A percentile compares a stretch with the other conserved stretches of the same genome.
Conservation (phyloP, 2,329 filamentous ascomycete genomes). For the Penicillium sp. region DNA sequence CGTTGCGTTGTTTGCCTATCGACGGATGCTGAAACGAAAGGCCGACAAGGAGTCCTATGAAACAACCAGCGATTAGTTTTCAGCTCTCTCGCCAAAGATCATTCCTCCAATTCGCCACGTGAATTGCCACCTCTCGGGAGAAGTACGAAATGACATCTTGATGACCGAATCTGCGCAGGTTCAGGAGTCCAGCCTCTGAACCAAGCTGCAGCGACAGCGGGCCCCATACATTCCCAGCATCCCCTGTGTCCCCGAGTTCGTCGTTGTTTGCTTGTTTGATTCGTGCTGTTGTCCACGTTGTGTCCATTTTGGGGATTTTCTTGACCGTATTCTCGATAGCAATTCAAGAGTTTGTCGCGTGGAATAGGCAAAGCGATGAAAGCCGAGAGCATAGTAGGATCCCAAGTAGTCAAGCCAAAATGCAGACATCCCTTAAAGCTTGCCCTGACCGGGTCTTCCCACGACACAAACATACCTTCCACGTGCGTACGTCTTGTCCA, state of each 20-base stretch:
- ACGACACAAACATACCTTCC: neutral
- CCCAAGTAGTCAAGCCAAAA: neutral
- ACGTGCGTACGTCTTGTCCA: neutral
- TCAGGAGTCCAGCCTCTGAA: neutral
- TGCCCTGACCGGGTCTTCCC: too few species aligned
- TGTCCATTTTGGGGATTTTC: neutral
- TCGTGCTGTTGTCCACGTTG: neutral
- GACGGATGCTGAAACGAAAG: constrained; percentile 42
- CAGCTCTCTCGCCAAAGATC: neutral
- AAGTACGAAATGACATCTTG: neutral
- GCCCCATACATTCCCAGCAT: neutral
- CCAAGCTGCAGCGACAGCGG: neutral
- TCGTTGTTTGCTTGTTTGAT: neutral
- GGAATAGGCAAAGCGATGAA: neutral
- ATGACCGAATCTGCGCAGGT: neutral
- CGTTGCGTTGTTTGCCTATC: constrained; percentile 52
- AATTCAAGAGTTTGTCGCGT: neutral
- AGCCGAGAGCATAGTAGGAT: neutral
- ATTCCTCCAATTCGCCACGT: neutral
- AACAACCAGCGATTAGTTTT: constrained; percentile 4
- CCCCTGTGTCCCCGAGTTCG: neutral
- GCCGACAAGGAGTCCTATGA: constrained; percentile 29
- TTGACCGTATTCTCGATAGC: neutral
- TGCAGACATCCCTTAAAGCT: neutral
- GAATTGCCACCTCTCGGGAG: neutral